Percentiles rank a stretch among this genome's conserved stretches.
Conservation (phyloP, 129 eudicot species). For the Pittosporum tobira region DNA sequence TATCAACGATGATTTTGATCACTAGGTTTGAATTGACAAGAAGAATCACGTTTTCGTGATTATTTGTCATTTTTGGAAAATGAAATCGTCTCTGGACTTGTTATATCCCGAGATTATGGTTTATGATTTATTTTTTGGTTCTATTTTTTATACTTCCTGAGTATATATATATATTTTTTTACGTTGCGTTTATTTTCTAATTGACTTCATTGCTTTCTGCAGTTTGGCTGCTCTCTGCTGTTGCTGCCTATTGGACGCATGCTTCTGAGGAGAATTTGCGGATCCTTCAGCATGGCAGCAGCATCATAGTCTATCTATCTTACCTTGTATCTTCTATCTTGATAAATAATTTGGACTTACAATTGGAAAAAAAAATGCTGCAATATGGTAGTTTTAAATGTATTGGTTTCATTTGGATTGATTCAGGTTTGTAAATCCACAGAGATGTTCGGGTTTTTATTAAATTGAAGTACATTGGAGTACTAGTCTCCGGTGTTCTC, state of each 20-base stretch:
- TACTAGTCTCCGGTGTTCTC: background rate
- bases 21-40: too few species aligned
- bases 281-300: background rate
- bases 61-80: too few species aligned
- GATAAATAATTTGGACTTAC: background rate
- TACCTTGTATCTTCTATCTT: too few species aligned
- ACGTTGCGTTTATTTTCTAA: background rate
- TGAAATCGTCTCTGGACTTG: too few species aligned
- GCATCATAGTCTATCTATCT: too few species aligned
- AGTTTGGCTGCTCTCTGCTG: constrained; percentile 85
- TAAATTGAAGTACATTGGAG: background rate
- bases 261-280: constrained; percentile 33
- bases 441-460: background rate
- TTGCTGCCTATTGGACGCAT: constrained; percentile 73
- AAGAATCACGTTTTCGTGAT: too few species aligned
- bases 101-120: too few species aligned
- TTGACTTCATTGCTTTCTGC: constrained; percentile 9
- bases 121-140: too few species aligned
- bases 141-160: too few species aligned
- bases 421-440: background rate
- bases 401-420: background rate
- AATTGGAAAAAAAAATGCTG: too few species aligned
- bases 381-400: background rate
- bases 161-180: too few species aligned
- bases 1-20: too few species aligned